phyloP scores from a whole-genome alignment of 257 asterid genomes.

The Marsdenia floribunda region DNA sequence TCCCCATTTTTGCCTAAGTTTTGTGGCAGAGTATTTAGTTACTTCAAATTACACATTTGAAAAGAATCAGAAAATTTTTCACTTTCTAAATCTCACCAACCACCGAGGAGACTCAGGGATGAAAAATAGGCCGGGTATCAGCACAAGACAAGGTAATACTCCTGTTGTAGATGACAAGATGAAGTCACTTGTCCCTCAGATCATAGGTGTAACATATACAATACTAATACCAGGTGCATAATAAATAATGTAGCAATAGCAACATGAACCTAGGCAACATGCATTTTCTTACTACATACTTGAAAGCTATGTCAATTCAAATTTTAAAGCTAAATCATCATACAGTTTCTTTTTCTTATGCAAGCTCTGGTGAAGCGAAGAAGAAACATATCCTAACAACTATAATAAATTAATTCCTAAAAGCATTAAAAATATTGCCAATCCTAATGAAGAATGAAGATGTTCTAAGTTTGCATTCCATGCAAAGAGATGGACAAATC shows the following conservation, averaged over 20 bases:
- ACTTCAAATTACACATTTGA: slow-evolving; percentile 17
- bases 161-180: slow-evolving; percentile 39
- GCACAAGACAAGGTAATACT: slow-evolving; percentile 52
- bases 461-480: not conserved
- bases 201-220: not conserved
- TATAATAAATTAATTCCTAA: not conserved
- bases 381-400: not conserved
- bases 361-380: not conserved
- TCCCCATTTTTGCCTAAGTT: slow-evolving; percentile 89
- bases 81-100: slow-evolving; percentile 66
- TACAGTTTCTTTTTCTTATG: not conserved
- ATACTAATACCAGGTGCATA: not conserved
- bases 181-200: not conserved
- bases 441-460: not conserved
- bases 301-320: not conserved
- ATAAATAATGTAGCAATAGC: not conserved
- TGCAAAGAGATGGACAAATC: not conserved
- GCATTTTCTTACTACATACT: not conserved
- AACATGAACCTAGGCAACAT: not conserved
- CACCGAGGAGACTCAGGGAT: slow-evolving; percentile 77
- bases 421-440: not conserved
- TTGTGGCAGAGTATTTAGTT: slow-evolving; percentile 19
- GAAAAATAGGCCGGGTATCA: slow-evolving; percentile 45
- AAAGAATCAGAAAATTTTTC: not conserved
- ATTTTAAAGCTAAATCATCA: not conserved